Evolutionary conservation across 768 basidiomycete genomes (phyloP), one percentile per base, ranked within the genome.

Genomic region (Rhodosporidiobolus odoratus): DNA sequence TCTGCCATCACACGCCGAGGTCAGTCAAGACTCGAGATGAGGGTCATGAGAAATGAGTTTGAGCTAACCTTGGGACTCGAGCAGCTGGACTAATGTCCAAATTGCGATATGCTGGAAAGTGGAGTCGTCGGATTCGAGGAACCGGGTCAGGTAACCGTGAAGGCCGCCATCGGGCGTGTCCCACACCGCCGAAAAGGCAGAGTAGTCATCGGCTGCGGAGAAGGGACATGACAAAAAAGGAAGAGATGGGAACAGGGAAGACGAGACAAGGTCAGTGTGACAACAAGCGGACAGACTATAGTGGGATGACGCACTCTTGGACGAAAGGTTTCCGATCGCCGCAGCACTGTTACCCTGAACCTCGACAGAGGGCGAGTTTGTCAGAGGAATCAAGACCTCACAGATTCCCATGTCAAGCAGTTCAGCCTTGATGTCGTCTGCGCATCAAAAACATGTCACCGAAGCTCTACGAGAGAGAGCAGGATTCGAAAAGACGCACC

Each of bases 61-160:
- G 12, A 9, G 48, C 61, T 35, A 17, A 69, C 62, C 68, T 13
- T 91, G 90, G n/a, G 95, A 95, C 79, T 99, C 96, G 35, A 99
- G 84, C 30, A 99, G 82, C 78, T 99, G 96, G 34, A 97, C 94
- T 75, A 98, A 94, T 0, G 96, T 97, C 96, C 96, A 99, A 53
- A 99, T 93, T 41, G 96, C 96, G 72, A 98, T 99, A 78, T 99
- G 96, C 80, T 97, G 94, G 88, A 99, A 99, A 1, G 96, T 99
- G 21, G 91, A 89, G 77, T 99, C 96, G 10, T 89, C 83, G 77
- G 91, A 94, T 50, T 87, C 91, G 75, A 99, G 81, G 86, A 99
- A 99, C 54, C 91, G 86, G 78, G 91, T 89, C 53, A 99, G 84
- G 81, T 99, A 99, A 69, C 85, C 86, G 79, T 97, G 95, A 84